Evolutionary conservation across 139 green algal genomes (phyloP).

Genomic region (Dunaliella sp.): DNA sequence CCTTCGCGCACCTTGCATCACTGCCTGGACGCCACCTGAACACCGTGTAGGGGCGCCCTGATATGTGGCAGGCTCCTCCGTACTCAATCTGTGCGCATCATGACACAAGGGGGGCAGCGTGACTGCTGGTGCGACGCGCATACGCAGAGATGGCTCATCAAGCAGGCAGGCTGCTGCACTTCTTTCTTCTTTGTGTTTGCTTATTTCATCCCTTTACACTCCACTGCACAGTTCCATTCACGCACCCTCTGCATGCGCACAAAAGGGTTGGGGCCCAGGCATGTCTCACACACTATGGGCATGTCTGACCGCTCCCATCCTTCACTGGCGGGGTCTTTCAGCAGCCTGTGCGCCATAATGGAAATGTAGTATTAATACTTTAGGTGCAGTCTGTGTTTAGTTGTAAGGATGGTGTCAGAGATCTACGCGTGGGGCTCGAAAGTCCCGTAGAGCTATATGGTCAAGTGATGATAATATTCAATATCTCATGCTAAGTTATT

Average conservation of each 20-base stretch:
- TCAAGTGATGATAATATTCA: too few species aligned
- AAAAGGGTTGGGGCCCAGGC: conserved; percentile 96
- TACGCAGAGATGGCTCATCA: not conserved
- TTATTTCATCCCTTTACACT: too few species aligned
- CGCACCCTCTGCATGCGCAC: conserved; percentile 93
- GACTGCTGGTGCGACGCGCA: too few species aligned
- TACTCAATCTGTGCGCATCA: conserved; percentile 72
- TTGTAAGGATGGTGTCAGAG: too few species aligned
- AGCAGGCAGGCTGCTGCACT: too few species aligned
- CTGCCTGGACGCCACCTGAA: conserved; percentile 88
- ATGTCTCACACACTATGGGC: conserved; percentile 96
- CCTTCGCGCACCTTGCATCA: conserved; percentile 68
- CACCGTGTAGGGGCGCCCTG: conserved; percentile 85
- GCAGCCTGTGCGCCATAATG: conserved; percentile 73
- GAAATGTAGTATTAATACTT: too few species aligned
- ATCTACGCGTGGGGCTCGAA: too few species aligned
- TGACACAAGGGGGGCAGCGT: not conserved
- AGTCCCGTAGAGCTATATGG: too few species aligned
- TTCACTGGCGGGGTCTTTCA: conserved; percentile 80
- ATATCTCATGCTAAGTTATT: too few species aligned
- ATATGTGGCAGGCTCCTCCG: conserved; percentile 88
- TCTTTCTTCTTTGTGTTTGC: too few species aligned
- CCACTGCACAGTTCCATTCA: too few species aligned
- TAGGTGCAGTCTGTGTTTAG: too few species aligned
- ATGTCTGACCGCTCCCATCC: conserved; percentile 95